A percentile compares a stretch with the other conserved stretches of the same genome.
phyloP scores from a whole-genome alignment of 2,329 filamentous ascomycete species.

The Pseudopithomyces chartarum region DNA sequence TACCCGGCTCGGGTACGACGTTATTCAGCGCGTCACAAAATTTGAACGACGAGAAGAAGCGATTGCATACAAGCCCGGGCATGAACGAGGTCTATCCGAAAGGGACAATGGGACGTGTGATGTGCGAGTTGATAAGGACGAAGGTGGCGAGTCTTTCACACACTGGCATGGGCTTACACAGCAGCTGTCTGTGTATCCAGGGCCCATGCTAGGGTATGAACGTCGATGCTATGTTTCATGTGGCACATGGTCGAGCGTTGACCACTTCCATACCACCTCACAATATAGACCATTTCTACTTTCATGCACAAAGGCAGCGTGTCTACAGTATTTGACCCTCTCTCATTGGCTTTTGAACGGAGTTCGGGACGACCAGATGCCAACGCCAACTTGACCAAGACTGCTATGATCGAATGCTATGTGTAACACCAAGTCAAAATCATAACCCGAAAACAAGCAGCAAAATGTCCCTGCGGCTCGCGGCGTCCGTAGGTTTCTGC shows the following conservation, averaged over 20 bases:
- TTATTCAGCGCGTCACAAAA: no score
- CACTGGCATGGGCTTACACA: slow-evolving; percentile 1
- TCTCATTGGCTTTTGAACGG: no score
- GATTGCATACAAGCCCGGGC: no score
- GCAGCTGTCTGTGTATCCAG: slow-evolving; percentile 2
- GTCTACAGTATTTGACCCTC: no score
- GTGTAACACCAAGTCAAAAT: neutral
- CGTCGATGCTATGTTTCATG: neutral
- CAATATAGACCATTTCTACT: neutral
- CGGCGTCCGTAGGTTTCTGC: neutral
- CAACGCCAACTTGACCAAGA: neutral
- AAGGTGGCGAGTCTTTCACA: neutral
- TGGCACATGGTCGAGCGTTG: neutral
- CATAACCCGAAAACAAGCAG: neutral
- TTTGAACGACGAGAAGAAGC: no score
- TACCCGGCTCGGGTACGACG: no score
- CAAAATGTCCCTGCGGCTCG: neutral
- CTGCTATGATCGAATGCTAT: neutral
- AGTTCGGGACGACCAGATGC: no score
- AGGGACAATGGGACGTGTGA: neutral
- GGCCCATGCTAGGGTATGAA: neutral
- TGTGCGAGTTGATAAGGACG: neutral
- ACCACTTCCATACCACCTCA: neutral
- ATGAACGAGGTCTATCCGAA: no score
- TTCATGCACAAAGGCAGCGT: neutral